These are phyloP conservation scores for Fusarium sp. DNA, from an alignment of 2,329 filamentous ascomycete genomes.

Conservation along the genomic window DNA sequence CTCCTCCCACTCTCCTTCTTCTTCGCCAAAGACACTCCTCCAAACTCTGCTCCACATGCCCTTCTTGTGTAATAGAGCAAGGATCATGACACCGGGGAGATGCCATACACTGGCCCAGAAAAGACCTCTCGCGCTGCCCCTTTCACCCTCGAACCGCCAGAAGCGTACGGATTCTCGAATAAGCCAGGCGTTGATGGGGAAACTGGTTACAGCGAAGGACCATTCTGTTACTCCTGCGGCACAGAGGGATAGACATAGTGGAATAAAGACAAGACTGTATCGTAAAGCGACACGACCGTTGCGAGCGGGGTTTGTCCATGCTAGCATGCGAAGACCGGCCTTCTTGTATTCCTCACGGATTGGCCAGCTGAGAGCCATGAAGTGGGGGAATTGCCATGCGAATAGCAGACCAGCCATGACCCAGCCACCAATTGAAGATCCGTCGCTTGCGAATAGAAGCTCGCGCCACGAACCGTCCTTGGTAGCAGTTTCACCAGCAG, in stretches of 20 bases:
- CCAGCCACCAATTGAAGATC: constrained; percentile 81
- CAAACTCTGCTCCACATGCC: constrained; percentile 89
- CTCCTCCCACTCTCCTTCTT: constrained; percentile 67
- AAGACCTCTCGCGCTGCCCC: constrained; percentile 82
- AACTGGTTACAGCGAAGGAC: constrained; percentile 83
- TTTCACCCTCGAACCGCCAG: constrained; percentile 80
- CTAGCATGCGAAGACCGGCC: constrained; percentile 77
- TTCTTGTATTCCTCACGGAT: constrained; percentile 90
- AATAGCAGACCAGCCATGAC: constrained; percentile 85
- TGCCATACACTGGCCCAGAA: constrained; percentile 99
- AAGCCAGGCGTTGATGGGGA: constrained; percentile 88
- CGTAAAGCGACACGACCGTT: constrained; percentile 89
- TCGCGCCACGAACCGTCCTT: constrained; percentile 80
- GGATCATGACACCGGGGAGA: constrained; percentile 86
- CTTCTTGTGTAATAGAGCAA: constrained; percentile 93
- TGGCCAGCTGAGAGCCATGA: constrained; percentile 90
- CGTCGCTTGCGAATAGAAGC: constrained; percentile 75
- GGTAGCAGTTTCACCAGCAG: constrained; percentile 86
- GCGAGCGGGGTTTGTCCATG: constrained; percentile 85
- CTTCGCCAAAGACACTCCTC: constrained; percentile 72
- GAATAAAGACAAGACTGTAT: constrained; percentile 87
- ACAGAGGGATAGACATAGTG: constrained; percentile 84
- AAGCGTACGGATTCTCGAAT: constrained; percentile 82
- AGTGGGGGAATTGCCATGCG: constrained; percentile 98
- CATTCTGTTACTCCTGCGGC: constrained; percentile 85